Evolutionary conservation across 257 asterid species (phyloP), one percentile per base, ranked within the genome.

Genomic region (Nicotiana tomentosiformis): DNA sequence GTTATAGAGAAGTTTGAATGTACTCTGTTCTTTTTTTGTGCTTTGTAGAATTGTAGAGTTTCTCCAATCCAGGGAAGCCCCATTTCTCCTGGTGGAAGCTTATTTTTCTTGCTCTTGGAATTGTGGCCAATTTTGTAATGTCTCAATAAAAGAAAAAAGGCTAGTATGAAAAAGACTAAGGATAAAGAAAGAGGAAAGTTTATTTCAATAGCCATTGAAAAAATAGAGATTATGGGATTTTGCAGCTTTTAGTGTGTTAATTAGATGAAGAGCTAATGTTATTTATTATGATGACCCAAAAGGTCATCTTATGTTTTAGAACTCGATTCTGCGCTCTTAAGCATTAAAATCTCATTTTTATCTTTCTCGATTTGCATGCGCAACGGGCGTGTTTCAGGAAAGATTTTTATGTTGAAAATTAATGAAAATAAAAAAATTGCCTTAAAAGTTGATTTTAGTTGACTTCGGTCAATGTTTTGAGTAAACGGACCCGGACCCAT

Each of bases 31-130:
- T 83, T 90, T 82, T 81, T 89, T 53, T 92, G 98, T 0, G 98
- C 91, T 88, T 82, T 90, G 92, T 69, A 91, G 92, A 95, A 95
- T 10, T 90, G 89, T 53, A 92, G 61, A 77, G 98, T 92, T 85
- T 95, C 98, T 11, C 98, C 98, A 14, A 93, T 89, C 94, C 93
- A 95, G 33, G 95, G 98, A 74, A 87, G 20, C 2, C 98, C 97
- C 91, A 95, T 84, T 66, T 84, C 84, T 61, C 98, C 98, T 37
- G 97, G 97, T 29, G 98, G 98, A 12, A 93, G 81, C 61, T 43
- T 88, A 20, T 83, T 90, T 86, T 37, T 37, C 43, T 86, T 87
- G 85, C 18, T 56, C 18, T 61, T 88, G 55, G 51, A 17, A 46
- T 77, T 77, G 23, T 37, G 53, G 20, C 60, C 87, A 39, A 39